These are phyloP conservation scores for Citrus maxima DNA, from an alignment of 345 rosid genomes.

Conservation along the genomic window DNA sequence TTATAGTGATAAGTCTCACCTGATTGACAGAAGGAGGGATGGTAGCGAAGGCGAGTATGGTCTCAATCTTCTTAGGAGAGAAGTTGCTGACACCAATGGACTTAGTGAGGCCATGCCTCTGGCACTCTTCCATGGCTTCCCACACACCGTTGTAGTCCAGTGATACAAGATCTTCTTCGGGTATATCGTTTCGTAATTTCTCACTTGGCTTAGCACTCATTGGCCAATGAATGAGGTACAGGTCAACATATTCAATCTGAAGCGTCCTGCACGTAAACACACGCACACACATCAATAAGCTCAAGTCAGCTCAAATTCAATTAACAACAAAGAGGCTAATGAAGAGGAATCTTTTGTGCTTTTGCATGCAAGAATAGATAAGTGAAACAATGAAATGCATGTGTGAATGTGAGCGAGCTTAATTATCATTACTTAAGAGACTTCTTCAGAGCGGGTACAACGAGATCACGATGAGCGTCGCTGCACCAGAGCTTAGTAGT, in stretches of 20 bases:
- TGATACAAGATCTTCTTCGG: slow-evolving; percentile 8
- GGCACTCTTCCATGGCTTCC: slow-evolving; percentile 24
- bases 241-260: not conserved
- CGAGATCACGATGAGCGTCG: slow-evolving; percentile 49
- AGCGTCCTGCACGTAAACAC: slow-evolving; percentile 1
- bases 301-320: too few species aligned
- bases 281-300: not conserved
- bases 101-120: slow-evolving; percentile 14
- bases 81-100: slow-evolving; percentile 22
- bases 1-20: not conserved
- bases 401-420: too few species aligned
- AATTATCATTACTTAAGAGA: slow-evolving; percentile 23
- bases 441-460: slow-evolving; percentile 44
- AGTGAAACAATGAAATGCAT: too few species aligned
- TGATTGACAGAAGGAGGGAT: slow-evolving; percentile 22
- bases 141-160: slow-evolving; percentile 1
- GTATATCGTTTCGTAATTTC: not conserved
- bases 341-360: too few species aligned
- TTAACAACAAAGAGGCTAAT: too few species aligned
- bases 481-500: slow-evolving; percentile 62
- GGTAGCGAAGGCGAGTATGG: slow-evolving; percentile 1
- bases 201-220: slow-evolving; percentile 12
- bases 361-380: not conserved
- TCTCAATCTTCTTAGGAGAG: slow-evolving; percentile 13
- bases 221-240: slow-evolving; percentile 18